Evolutionary conservation across 2,329 filamentous ascomycete genomes (phyloP).

Genomic region (Fusarium subtropicale): DNA sequence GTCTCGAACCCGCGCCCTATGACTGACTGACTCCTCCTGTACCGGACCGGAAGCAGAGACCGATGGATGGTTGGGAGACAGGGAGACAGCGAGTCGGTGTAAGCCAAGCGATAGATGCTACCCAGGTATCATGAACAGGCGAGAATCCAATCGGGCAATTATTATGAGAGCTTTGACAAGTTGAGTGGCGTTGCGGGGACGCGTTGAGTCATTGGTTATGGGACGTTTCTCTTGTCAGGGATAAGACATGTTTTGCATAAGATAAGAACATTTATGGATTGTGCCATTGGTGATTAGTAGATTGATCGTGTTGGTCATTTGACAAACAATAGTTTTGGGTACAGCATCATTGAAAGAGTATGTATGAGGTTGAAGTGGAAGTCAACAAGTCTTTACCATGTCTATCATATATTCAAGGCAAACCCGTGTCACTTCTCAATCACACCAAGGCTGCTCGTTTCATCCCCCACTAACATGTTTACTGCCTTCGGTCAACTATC

Average conservation of each 20-base stretch:
- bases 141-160: not conserved
- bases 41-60: conserved; percentile 32
- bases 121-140: not conserved
- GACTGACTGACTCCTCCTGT: conserved; percentile 1
- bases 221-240: not conserved
- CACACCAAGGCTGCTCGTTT: not conserved
- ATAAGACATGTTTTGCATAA: conserved; percentile 5
- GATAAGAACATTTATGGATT: not conserved
- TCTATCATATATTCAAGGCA: not conserved
- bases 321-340: not conserved
- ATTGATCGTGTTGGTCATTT: not conserved
- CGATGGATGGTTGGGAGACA: conserved; percentile 8
- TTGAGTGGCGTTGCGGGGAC: conserved; percentile 29
- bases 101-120: not conserved
- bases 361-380: not conserved
- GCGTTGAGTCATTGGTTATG: conserved; percentile 13
- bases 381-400: not conserved
- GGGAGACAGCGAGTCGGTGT: not conserved
- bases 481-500: not conserved
- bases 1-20: conserved; percentile 19
- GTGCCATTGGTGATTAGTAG: not conserved
- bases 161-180: not conserved
- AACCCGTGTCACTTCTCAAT: not conserved
- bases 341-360: not conserved
- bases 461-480: not conserved